Conservation (phyloP, 140 eudicot species). For the Bidens hawaiensis region DNA sequence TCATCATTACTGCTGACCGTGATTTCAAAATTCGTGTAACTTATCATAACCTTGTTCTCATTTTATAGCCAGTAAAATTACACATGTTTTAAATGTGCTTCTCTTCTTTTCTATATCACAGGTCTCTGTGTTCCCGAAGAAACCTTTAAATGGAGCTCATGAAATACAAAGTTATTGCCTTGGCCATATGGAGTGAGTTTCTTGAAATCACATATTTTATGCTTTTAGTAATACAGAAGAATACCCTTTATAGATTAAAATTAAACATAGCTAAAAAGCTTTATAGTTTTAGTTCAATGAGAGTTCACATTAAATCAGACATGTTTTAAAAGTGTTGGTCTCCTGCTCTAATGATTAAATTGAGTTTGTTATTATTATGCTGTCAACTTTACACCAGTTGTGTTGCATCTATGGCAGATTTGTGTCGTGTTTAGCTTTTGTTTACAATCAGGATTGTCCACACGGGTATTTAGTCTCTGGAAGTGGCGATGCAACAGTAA, state of each 20-base stretch:
- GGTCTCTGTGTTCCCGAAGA: slow-evolving; percentile 83
- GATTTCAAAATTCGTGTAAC: slow-evolving; percentile 97
- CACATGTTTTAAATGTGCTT: neutral
- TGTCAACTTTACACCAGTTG: neutral
- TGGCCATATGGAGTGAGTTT: slow-evolving; percentile 92
- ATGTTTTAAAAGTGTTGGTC: neutral
- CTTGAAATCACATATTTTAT: slow-evolving; percentile 15
- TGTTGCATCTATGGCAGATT: slow-evolving; percentile 46
- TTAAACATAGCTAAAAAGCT: neutral
- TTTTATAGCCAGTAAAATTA: neutral
- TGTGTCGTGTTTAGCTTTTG: slow-evolving; percentile 74
- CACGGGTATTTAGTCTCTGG: slow-evolving; percentile 79
- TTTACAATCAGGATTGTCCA: slow-evolving; percentile 47
- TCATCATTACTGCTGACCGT: slow-evolving; percentile 86
- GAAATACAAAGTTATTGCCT: slow-evolving; percentile 96
- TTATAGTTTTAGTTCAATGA: neutral
- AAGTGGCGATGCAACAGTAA: slow-evolving; percentile 95
- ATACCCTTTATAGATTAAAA: neutral
- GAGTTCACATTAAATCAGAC: neutral
- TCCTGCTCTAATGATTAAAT: neutral
- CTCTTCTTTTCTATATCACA: slow-evolving; percentile 24
- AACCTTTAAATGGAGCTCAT: slow-evolving; percentile 80
- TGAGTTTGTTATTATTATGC: neutral
- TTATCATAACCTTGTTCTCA: neutral
- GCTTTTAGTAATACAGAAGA: neutral